These are phyloP conservation scores for Boletus insuetus DNA, from an alignment of 768 basidiomycete genomes.

Conservation along the genomic window DNA sequence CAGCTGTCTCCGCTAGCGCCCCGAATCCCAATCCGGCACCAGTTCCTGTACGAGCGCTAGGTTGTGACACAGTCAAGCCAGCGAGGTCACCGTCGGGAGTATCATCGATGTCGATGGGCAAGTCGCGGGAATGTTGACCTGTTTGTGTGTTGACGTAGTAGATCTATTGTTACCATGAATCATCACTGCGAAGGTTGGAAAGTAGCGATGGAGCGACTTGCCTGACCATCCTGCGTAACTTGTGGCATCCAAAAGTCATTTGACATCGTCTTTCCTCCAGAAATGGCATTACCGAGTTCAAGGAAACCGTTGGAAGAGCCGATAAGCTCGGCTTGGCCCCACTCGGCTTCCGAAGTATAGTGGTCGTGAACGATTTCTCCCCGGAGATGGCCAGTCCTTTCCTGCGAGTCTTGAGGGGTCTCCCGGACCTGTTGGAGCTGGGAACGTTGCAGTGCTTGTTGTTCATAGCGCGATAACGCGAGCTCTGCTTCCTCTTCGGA, in stretches of 20 bases:
- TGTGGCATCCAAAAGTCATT: constrained; percentile 92
- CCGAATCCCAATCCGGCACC: constrained; percentile 50
- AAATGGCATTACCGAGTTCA: constrained; percentile 29
- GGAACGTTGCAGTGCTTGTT: constrained; percentile 10
- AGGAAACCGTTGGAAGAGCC: constrained; percentile 39
- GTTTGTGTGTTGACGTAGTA: constrained; percentile 93
- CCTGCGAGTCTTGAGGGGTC: constrained; percentile 13
- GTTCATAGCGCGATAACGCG: constrained; percentile 41
- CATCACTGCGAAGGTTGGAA: background rate
- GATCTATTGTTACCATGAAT: constrained; percentile 52
- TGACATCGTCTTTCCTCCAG: constrained; percentile 36
- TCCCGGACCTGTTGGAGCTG: constrained; percentile 15
- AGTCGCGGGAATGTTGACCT: constrained; percentile 75
- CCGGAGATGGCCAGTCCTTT: constrained; percentile 3
- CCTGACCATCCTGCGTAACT: constrained; percentile 80
- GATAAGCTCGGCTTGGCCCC: constrained; percentile 32
- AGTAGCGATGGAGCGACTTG: constrained; percentile 35
- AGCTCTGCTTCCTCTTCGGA: constrained; percentile 78
- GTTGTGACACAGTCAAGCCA: constrained; percentile 51
- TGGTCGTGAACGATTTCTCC: constrained; percentile 24
- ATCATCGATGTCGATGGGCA: constrained; percentile 75
- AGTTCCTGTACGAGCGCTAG: constrained; percentile 53
- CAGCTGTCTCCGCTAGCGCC: constrained; percentile 41
- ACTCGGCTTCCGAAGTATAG: constrained; percentile 43
- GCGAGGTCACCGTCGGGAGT: constrained; percentile 61